These are phyloP conservation scores for Candida jianshihensis DNA, from an alignment of 805 yeast species.

Conservation along the genomic window DNA sequence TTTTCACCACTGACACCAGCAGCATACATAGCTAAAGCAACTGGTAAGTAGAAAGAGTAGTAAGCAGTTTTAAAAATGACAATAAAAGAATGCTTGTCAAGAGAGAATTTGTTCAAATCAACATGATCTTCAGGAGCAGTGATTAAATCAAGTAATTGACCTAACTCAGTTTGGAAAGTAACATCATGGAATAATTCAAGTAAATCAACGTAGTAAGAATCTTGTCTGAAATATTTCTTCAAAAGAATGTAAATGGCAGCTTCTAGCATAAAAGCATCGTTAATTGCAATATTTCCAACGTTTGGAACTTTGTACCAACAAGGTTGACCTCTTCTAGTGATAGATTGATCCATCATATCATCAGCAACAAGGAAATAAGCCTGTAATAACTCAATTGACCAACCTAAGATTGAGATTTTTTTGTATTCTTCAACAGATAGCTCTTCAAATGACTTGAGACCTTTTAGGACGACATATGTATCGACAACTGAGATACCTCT, in stretches of 20 bases:
- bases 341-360: slow-evolving; percentile 96
- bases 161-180: slow-evolving; percentile 95
- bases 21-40: slow-evolving; percentile 91
- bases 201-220: slow-evolving; percentile 79
- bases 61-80: slow-evolving; percentile 96
- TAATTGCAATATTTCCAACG: slow-evolving; percentile 91
- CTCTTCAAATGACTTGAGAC: slow-evolving; percentile 48
- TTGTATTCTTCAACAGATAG: slow-evolving; percentile 65
- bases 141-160: slow-evolving; percentile 89
- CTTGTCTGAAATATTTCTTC: slow-evolving; percentile 81
- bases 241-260: slow-evolving; percentile 85
- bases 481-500: slow-evolving; percentile 95
- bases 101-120: slow-evolving; percentile 78
- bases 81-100: slow-evolving; percentile 88
- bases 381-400: slow-evolving; percentile 92
- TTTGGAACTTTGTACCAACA: slow-evolving; percentile 86
- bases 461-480: slow-evolving; percentile 76
- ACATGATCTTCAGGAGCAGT: slow-evolving; percentile 97
- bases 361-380: slow-evolving; percentile 97
- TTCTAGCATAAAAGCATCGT: slow-evolving; percentile 95
- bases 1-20: slow-evolving; percentile 65
- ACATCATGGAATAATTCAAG: slow-evolving; percentile 94
- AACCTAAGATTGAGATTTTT: slow-evolving; percentile 83
- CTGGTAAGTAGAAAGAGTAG: slow-evolving; percentile 95
- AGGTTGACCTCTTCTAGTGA: slow-evolving; percentile 97